Conservation (phyloP, 768 basidiomycete genomes). For the Megacollybia marginata region DNA sequence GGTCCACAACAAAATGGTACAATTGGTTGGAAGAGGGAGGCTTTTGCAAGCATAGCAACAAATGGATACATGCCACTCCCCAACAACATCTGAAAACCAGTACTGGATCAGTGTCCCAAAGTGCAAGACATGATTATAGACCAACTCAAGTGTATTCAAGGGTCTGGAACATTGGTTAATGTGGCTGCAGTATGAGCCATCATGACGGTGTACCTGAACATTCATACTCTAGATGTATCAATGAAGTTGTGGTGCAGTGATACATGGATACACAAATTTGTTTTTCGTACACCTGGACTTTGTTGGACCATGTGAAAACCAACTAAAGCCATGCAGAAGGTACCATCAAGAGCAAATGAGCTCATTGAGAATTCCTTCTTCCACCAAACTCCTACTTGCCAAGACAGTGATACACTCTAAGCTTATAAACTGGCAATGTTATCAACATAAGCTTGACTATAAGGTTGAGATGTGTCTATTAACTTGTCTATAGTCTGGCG, state of each 20-base stretch:
- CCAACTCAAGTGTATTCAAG: background rate
- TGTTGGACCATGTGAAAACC: background rate
- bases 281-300: background rate
- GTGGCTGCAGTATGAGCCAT: background rate
- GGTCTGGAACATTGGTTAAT: background rate
- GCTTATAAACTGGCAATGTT: too few relatives aligned
- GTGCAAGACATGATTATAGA: background rate
- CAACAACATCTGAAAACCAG: too few relatives aligned
- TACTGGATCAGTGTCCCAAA: background rate
- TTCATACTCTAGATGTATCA: background rate
- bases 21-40: background rate
- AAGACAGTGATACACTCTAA: too few relatives aligned
- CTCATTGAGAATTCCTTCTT: background rate
- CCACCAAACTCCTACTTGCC: background rate
- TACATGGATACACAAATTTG: background rate
- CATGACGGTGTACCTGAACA: background rate
- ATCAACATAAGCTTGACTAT: too few relatives aligned
- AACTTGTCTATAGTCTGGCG: too few relatives aligned
- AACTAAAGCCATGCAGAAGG: background rate
- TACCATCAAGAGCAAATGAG: background rate
- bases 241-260: background rate
- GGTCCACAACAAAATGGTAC: background rate
- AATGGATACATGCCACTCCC: background rate
- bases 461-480: too few relatives aligned
- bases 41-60: background rate